Conservation (phyloP, 345 rosid species). For the Rubroshorea leprosula region DNA sequence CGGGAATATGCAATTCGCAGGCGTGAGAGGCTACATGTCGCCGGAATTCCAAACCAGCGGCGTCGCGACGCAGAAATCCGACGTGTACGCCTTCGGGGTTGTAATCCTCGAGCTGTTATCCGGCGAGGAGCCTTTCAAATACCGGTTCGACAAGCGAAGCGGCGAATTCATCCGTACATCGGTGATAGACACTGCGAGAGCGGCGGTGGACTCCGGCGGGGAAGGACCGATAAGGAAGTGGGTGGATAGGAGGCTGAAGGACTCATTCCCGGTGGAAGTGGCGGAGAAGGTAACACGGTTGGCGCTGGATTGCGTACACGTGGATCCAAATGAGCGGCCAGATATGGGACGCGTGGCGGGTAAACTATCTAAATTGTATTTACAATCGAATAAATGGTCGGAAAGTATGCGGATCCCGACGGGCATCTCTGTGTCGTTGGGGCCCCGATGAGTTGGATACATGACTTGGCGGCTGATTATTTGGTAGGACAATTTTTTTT, state of each 20-base stretch:
- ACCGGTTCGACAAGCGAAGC: conserved; percentile 35
- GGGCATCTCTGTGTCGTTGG: conserved; percentile 58
- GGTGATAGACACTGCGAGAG: conserved; percentile 51
- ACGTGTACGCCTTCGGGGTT: conserved; percentile 75
- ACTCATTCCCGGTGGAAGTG: conserved; percentile 74
- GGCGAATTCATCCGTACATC: conserved; percentile 51
- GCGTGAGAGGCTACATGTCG: conserved; percentile 81
- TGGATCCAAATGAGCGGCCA: conserved; percentile 62
- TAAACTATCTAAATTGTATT: conserved; percentile 61
- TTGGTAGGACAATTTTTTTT: neutral
- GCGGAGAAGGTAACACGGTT: conserved; percentile 49
- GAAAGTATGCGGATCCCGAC: conserved; percentile 36
- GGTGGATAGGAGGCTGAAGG: conserved; percentile 64
- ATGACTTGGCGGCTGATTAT: neutral
- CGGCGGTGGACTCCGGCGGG: conserved; percentile 28
- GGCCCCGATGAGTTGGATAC: conserved; percentile 41
- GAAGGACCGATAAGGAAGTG: conserved; percentile 55
- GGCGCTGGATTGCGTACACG: conserved; percentile 62
- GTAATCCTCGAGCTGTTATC: conserved; percentile 70
- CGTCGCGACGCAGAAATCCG: conserved; percentile 62
- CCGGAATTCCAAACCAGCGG: conserved; percentile 61
- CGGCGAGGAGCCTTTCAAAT: conserved; percentile 73
- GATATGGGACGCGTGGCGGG: conserved; percentile 83
- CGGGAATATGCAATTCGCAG: conserved; percentile 46
- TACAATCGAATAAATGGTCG: conserved; percentile 60